phyloP scores from a whole-genome alignment of 805 yeast species.

The Kregervanrija fluxuum region DNA sequence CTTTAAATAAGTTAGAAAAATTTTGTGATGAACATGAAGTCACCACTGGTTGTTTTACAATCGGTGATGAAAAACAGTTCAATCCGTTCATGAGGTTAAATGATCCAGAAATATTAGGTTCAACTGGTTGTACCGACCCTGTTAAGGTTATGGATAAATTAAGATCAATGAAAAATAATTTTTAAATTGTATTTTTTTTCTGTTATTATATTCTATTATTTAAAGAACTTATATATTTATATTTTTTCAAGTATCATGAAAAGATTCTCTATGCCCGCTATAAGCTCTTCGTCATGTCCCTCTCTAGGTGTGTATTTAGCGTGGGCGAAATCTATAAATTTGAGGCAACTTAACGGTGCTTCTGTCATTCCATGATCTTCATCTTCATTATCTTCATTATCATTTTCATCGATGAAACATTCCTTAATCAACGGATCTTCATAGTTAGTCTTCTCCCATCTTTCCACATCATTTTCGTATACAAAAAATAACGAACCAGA shows the following conservation, averaged over 20 bases:
- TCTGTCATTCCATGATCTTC: conserved; percentile 16
- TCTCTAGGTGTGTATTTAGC: conserved; percentile 53
- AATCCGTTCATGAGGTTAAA: conserved; percentile 85
- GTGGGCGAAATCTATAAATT: conserved; percentile 89
- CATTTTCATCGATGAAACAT: conserved; percentile 27
- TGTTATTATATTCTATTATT: neutral
- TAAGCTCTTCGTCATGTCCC: conserved; percentile 65
- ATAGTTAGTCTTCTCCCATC: conserved; percentile 41
- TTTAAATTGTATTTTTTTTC: conserved; percentile 19
- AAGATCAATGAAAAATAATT: conserved; percentile 69
- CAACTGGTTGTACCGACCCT: conserved; percentile 45
- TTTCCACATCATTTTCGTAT: conserved; percentile 56
- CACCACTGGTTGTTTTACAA: conserved; percentile 82
- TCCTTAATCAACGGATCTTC: conserved; percentile 31
- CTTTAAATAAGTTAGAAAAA: conserved; percentile 46
- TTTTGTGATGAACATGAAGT: conserved; percentile 50
- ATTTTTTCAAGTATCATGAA: conserved; percentile 33
- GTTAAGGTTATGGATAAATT: conserved; percentile 63
- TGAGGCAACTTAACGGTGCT: conserved; percentile 48
- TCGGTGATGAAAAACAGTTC: conserved; percentile 70
- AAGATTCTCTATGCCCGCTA: conserved; percentile 64
- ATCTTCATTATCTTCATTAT: conserved; percentile 23
- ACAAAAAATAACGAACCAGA: conserved; percentile 70
- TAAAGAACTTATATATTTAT: neutral
- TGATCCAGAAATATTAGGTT: conserved; percentile 54